Conservation (phyloP, 352 stramenopile genomes). For the Pythium biforme region DNA sequence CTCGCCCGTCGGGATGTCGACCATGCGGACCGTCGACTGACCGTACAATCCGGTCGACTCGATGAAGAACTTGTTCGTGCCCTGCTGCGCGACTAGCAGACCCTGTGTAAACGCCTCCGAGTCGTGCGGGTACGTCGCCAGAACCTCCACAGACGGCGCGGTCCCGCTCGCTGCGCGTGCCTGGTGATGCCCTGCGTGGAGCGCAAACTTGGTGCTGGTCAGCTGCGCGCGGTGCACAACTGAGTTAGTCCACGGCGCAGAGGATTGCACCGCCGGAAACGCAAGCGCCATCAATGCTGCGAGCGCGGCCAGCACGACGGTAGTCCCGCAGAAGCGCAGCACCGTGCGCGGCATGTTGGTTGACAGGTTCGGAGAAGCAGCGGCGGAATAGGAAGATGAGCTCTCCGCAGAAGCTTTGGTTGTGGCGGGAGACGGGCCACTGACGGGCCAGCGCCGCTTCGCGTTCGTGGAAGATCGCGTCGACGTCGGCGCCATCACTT, state of each 20-base stretch:
- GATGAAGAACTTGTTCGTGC: slow-evolving; percentile 78
- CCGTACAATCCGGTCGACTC: slow-evolving; percentile 91
- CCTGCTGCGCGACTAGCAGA: slow-evolving; percentile 55
- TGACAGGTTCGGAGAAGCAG: not conserved
- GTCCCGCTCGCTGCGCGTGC: not conserved
- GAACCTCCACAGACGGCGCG: slow-evolving; percentile 46
- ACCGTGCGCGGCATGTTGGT: slow-evolving; percentile 6
- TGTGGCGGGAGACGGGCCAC: not conserved
- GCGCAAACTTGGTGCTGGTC: slow-evolving; percentile 5
- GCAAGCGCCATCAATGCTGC: slow-evolving; percentile 1
- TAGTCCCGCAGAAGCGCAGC: slow-evolving; percentile 11
- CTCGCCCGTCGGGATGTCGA: slow-evolving; percentile 84
- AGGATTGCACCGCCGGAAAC: slow-evolving; percentile 9
- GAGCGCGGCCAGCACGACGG: slow-evolving; percentile 9
- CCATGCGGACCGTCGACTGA: slow-evolving; percentile 82
- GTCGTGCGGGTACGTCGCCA: slow-evolving; percentile 82
- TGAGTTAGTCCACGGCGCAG: not conserved
- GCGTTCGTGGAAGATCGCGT: slow-evolving; percentile 1
- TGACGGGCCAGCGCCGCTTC: slow-evolving; percentile 7
- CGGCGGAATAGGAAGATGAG: not conserved
- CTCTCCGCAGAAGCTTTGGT: slow-evolving; percentile 1
- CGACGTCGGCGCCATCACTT: not conserved
- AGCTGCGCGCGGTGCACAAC: not conserved
- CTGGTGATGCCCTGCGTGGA: not conserved
- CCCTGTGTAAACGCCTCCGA: slow-evolving; percentile 84